Evolutionary conservation across 2,329 filamentous ascomycete genomes (phyloP).

Genomic region (Aaosphaeria pasadenensis): DNA sequence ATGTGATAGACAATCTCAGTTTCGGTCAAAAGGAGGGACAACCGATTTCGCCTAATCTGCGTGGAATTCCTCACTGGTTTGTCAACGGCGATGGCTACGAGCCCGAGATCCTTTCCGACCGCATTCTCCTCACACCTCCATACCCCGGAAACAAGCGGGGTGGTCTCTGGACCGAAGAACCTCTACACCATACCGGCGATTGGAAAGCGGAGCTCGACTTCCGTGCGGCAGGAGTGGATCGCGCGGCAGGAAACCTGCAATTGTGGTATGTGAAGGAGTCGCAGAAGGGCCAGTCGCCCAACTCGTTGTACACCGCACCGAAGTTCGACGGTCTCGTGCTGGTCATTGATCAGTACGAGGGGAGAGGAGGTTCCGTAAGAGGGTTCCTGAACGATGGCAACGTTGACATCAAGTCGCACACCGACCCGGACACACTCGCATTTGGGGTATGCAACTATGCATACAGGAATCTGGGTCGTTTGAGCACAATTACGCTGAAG

Average conservation of each 20-base stretch:
- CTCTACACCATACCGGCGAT: conserved; percentile 57
- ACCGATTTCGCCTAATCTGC: conserved; percentile 64
- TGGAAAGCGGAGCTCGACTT: conserved; percentile 88
- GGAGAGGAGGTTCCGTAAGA: conserved; percentile 74
- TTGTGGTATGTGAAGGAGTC: conserved; percentile 83
- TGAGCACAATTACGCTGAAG: conserved; percentile 76
- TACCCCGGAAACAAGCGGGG: conserved; percentile 82
- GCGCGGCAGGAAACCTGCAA: conserved; percentile 84
- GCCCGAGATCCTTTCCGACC: conserved; percentile 73
- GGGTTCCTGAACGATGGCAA: conserved; percentile 92
- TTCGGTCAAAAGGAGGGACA: conserved; percentile 66
- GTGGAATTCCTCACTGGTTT: conserved; percentile 55
- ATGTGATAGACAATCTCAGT: conserved; percentile 69
- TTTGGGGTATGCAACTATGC: conserved; percentile 90
- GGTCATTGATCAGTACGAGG: conserved; percentile 79
- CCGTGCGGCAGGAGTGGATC: conserved; percentile 78
- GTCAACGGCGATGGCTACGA: conserved; percentile 54
- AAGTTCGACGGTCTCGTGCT: conserved; percentile 89
- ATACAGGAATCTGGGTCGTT: conserved; percentile 87
- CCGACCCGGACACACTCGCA: conserved; percentile 76
- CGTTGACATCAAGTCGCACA: conserved; percentile 72
- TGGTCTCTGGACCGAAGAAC: conserved; percentile 72
- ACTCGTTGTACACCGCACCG: conserved; percentile 79
- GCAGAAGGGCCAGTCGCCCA: conserved; percentile 60
- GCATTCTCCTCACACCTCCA: conserved; percentile 85